Percentiles rank a stretch among this genome's conserved stretches.
phyloP scores from a whole-genome alignment of 2,329 filamentous ascomycete genomes.

The Colletotrichum musae region DNA sequence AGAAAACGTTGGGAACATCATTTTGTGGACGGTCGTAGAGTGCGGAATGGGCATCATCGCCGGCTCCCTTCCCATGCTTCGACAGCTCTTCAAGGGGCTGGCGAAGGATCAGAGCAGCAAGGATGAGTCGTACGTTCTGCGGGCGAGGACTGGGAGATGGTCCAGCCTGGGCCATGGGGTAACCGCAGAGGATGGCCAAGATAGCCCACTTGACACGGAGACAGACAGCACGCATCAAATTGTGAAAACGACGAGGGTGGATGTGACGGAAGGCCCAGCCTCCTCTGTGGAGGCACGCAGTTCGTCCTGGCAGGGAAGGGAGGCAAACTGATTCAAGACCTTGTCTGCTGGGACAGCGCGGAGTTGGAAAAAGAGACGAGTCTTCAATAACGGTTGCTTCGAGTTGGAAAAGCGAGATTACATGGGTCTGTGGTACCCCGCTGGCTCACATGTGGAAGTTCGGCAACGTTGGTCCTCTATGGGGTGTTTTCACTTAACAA shows the following conservation, averaged over 20 bases:
- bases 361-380: no score
- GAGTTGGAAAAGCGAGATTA: no score
- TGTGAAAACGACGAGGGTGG: background rate
- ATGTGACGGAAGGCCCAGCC: background rate
- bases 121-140: background rate
- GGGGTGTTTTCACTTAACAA: no score
- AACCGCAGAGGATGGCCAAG: background rate
- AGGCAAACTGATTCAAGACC: background rate
- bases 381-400: no score
- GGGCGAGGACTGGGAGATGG: background rate
- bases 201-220: background rate
- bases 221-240: slow-evolving; percentile 4
- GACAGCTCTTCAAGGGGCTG: slow-evolving; percentile 38
- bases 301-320: background rate
- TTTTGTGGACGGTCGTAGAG: slow-evolving; percentile 45
- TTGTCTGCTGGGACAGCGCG: background rate
- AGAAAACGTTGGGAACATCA: slow-evolving; percentile 41
- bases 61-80: slow-evolving; percentile 46
- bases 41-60: slow-evolving; percentile 46
- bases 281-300: background rate
- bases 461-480: no score
- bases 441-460: no score
- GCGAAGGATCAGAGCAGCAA: slow-evolving; percentile 12
- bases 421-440: no score
- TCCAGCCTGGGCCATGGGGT: background rate